Conservation (phyloP, 371 early-diverging fungal genomes). For the Rhizopus sp. region DNA sequence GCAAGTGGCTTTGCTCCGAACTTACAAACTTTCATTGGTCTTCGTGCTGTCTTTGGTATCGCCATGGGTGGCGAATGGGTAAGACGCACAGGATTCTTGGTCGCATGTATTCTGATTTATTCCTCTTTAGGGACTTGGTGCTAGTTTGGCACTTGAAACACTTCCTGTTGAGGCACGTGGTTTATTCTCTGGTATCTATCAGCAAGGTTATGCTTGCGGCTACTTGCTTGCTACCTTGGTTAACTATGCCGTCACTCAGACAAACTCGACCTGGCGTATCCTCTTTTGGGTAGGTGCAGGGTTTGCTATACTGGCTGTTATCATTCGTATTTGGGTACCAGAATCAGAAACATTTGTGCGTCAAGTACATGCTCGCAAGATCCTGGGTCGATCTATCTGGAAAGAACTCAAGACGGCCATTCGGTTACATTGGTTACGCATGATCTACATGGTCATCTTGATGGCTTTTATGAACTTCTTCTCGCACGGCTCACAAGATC, state of each 20-base stretch:
- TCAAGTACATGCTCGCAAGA: slow-evolving; percentile 41
- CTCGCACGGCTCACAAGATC: slow-evolving; percentile 71
- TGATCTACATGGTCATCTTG: slow-evolving; percentile 60
- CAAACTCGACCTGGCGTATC: slow-evolving; percentile 64
- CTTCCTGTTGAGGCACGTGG: slow-evolving; percentile 69
- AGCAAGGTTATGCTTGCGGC: slow-evolving; percentile 71
- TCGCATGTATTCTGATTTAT: not conserved
- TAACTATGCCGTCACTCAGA: slow-evolving; percentile 53
- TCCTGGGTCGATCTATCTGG: slow-evolving; percentile 34
- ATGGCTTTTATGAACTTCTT: slow-evolving; percentile 71
- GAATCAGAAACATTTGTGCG: slow-evolving; percentile 61
- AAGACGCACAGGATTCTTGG: slow-evolving; percentile 5
- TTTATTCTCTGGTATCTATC: slow-evolving; percentile 74
- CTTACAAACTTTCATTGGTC: slow-evolving; percentile 41
- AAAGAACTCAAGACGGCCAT: slow-evolving; percentile 52
- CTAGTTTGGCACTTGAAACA: slow-evolving; percentile 70
- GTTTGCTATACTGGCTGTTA: slow-evolving; percentile 62
- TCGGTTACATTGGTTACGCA: slow-evolving; percentile 54
- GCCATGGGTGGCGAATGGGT: slow-evolving; percentile 80
- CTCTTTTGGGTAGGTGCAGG: slow-evolving; percentile 68
- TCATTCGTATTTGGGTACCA: slow-evolving; percentile 65
- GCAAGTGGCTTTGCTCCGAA: slow-evolving; percentile 69
- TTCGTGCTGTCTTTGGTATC: slow-evolving; percentile 71
- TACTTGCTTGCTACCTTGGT: slow-evolving; percentile 65
- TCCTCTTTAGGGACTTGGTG: slow-evolving; percentile 58